A percentile compares a stretch with the other conserved stretches of the same genome.
Conservation (phyloP, 345 rosid genomes). For the Lepidium didymum region DNA sequence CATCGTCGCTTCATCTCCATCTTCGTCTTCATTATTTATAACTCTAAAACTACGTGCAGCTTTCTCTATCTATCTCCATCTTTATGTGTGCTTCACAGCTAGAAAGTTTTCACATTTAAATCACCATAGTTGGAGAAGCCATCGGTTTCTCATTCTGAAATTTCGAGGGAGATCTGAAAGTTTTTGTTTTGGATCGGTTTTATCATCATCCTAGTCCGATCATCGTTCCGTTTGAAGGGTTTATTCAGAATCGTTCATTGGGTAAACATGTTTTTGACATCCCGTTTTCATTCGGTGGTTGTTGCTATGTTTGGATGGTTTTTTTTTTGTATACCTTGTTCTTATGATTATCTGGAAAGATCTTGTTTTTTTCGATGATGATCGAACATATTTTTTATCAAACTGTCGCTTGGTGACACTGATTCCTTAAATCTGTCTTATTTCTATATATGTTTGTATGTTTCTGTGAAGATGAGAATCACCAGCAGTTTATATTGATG, state of each 20-base stretch:
- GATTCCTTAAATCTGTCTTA: neutral
- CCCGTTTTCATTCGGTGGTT: conserved; percentile 1
- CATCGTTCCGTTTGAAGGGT: conserved; percentile 27
- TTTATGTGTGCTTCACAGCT: conserved; percentile 17
- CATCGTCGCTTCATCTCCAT: neutral
- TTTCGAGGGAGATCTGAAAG: conserved; percentile 24
- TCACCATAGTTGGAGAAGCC: conserved; percentile 9
- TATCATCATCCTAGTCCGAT: conserved; percentile 28
- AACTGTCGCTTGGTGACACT: neutral
- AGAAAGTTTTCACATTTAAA: conserved; percentile 18
- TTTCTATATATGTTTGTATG: neutral
- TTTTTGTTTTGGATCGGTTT: conserved; percentile 22
- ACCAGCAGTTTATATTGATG: conserved; percentile 2
- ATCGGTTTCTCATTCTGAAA: conserved; percentile 13
- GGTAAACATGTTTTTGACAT: conserved; percentile 23
- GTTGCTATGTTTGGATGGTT: conserved; percentile 14
- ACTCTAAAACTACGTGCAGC: conserved; percentile 11
- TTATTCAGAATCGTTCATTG: conserved; percentile 48
- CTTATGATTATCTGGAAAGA: conserved; percentile 5
- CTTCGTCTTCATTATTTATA: conserved; percentile 12
- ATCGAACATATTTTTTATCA: conserved; percentile 17
- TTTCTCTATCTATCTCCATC: neutral
- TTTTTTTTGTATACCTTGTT: neutral
- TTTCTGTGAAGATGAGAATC: neutral
- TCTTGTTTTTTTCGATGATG: conserved; percentile 26